phyloP scores from a whole-genome alignment of 495 filamentous ascomycete species.

The Aspergillus saccharolyticus region DNA sequence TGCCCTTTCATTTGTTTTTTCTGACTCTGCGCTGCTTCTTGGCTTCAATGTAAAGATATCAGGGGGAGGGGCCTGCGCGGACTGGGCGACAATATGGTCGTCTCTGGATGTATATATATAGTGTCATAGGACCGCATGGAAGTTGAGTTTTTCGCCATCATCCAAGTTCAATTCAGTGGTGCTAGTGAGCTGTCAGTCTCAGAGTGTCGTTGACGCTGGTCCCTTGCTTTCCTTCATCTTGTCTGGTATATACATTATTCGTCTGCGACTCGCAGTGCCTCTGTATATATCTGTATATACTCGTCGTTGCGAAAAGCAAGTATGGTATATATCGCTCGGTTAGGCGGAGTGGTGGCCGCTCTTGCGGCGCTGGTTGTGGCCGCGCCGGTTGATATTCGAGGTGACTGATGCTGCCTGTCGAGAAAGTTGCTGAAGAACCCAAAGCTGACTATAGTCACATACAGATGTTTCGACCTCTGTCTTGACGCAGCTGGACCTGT shows the following conservation, averaged over 20 bases:
- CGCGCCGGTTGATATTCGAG: slow-evolving; percentile 26
- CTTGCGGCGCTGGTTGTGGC: slow-evolving; percentile 21
- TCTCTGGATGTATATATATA: neutral
- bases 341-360: slow-evolving; percentile 14
- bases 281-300: too few relatives aligned
- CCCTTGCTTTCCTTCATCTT: neutral
- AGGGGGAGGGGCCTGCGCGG: neutral
- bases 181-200: neutral
- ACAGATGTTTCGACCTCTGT: slow-evolving; percentile 29
- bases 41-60: neutral
- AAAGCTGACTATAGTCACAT: slow-evolving; percentile 3
- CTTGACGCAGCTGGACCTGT: slow-evolving; percentile 50
- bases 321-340: neutral
- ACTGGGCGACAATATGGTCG: too few relatives aligned
- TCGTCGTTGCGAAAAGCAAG: neutral
- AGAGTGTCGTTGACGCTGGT: neutral
- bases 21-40: neutral
- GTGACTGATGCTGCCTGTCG: slow-evolving; percentile 11
- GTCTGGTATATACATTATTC: too few relatives aligned
- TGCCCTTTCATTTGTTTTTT: too few relatives aligned
- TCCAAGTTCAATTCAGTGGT: too few relatives aligned
- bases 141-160: too few relatives aligned
- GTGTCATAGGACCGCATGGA: neutral
- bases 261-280: too few relatives aligned
- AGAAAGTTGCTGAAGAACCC: too few relatives aligned